Base-by-base conservation (phyloP, 2,329 filamentous ascomycete species). In the Phoma sp. region DNA sequence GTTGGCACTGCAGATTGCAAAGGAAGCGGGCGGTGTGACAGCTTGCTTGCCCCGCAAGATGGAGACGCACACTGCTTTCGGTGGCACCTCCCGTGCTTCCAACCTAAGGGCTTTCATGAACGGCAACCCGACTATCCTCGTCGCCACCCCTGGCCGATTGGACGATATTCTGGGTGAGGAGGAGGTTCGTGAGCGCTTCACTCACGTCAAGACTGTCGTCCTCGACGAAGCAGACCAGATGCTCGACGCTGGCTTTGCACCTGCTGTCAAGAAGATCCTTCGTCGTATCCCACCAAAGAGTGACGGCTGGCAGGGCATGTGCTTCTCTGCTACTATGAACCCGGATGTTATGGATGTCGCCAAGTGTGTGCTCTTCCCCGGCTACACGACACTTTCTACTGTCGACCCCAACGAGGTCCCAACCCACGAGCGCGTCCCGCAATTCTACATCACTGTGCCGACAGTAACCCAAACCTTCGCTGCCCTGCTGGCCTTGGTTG, bases 221-320 rank as follows among this genome's bases (percentile, higher is more conserved):
- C 68, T 79, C 2, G 76, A 80, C 32, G 71, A 73, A 45, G 73
- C 71, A 18, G 78, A 81, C 47, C 72, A 78, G 45, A 80, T 80
- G 56, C 74, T 84, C 18, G 78, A 83, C 36, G 70, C 79, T 46
- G 82, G 83, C 23, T 85, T 85, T 60, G 72, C 82, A 24, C 76
- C 78, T 9, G 81, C 79, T 22, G 78, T 85, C 50, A 79, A 79
- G 61, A 74, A 79, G 44, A 83, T 85, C 30, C 73, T 84, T 27
- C 72, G 70, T 22, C 73, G 76, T 30, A 76, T 85, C 39, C 82
- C 82, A 8, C 73, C 78, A 6, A 84, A 83, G 73, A 74, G 66
- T 51, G 61, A 70, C 6, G 79, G 78, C 46, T 79, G 78, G 77
- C 78, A 80, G 57, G 80, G 80, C 48, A 79, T 80, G 77, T 79